Conservation (phyloP, 768 basidiomycete species). For the Astraeus odoratus region DNA sequence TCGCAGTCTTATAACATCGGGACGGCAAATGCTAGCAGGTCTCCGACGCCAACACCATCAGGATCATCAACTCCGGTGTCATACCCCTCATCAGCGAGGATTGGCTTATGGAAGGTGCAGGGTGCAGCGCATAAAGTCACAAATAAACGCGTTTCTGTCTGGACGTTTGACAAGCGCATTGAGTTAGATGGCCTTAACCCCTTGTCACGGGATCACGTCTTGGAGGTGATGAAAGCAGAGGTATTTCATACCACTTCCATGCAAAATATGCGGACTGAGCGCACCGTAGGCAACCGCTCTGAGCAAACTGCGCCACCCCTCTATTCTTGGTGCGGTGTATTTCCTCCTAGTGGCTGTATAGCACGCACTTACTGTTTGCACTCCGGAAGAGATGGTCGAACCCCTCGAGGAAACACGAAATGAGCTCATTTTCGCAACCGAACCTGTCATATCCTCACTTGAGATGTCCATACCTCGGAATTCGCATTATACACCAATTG, state of each 20-base stretch:
- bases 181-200: conserved; percentile 68
- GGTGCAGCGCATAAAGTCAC: conserved; percentile 85
- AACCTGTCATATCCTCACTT: conserved; percentile 79
- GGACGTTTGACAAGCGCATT: conserved; percentile 82
- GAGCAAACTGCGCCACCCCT: conserved; percentile 84
- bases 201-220: conserved; percentile 58
- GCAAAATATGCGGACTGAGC: conserved; percentile 6
- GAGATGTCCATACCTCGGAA: conserved; percentile 68
- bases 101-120: conserved; percentile 89
- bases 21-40: conserved; percentile 27
- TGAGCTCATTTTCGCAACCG: conserved; percentile 90
- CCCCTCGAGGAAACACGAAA: conserved; percentile 89
- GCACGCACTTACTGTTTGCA: conserved; percentile 5
- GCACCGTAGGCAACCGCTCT: conserved; percentile 70
- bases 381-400: conserved; percentile 83
- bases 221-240: conserved; percentile 89
- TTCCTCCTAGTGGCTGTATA: background rate
- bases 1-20: conserved; percentile 75
- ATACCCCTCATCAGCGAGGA: conserved; percentile 43
- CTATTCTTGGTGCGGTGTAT: conserved; percentile 63
- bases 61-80: conserved; percentile 31
- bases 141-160: conserved; percentile 84
- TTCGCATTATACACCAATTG: conserved; percentile 44
- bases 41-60: conserved; percentile 31
- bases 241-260: conserved; percentile 34